Percentiles rank a stretch among this genome's conserved stretches.
These are phyloP conservation scores for Penicillium turbatum DNA, from an alignment of 495 filamentous ascomycete species.

Conservation along the genomic window DNA sequence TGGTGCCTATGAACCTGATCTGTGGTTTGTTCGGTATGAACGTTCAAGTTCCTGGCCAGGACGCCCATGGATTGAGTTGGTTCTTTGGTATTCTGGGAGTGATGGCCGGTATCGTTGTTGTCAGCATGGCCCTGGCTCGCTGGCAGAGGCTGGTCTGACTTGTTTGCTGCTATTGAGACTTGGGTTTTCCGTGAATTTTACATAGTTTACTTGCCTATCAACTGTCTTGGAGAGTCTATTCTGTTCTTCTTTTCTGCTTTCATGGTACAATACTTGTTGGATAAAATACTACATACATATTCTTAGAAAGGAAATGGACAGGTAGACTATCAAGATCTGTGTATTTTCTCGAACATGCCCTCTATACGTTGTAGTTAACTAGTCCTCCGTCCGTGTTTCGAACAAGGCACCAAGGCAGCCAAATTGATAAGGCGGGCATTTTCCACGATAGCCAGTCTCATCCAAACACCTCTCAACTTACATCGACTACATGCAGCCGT, in stretches of 20 bases:
- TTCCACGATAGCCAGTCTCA: conserved; percentile 15
- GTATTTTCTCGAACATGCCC: no score
- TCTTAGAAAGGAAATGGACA: background rate
- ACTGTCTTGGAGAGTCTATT: background rate
- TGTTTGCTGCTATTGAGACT: background rate
- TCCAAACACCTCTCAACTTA: background rate
- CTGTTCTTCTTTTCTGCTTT: background rate
- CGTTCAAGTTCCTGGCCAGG: conserved; percentile 69
- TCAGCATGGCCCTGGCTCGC: conserved; percentile 47
- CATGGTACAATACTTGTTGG: background rate
- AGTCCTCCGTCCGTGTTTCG: background rate
- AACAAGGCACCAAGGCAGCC: background rate
- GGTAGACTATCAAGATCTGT: no score
- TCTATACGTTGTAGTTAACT: no score
- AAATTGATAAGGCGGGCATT: conserved; percentile 15
- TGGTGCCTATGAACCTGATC: conserved; percentile 95
- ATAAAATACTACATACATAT: background rate
- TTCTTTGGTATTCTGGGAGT: conserved; percentile 78
- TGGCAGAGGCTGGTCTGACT: conserved; percentile 41
- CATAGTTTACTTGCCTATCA: background rate
- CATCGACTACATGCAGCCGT: conserved; percentile 15
- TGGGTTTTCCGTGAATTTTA: background rate
- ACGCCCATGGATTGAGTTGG: conserved; percentile 54
- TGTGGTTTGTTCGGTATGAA: conserved; percentile 98
- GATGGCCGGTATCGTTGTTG: conserved; percentile 55